A percentile compares a stretch with the other conserved stretches of the same genome.
Evolutionary conservation across 2,329 filamentous ascomycete species (phyloP).

Genomic region (Polytolypa hystricis): DNA sequence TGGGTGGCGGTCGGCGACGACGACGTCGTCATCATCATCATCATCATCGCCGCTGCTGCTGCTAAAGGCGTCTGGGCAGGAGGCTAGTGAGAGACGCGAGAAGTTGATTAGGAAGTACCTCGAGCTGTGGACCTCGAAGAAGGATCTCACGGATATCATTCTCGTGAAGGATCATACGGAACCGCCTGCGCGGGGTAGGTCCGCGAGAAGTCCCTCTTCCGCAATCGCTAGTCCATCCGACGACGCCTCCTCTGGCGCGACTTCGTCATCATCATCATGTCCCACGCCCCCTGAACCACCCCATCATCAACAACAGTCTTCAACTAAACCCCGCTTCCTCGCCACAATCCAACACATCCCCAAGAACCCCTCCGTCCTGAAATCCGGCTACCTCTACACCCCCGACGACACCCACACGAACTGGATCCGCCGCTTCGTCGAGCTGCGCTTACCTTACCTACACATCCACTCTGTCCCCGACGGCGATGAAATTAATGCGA

Average conservation of each 20-base stretch:
- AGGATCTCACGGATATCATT: conserved; percentile 31
- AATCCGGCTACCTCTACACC: conserved; percentile 77
- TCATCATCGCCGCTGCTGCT: conserved; percentile 17
- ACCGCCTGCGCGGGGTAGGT: conserved; percentile 29
- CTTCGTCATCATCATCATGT: conserved; percentile 3
- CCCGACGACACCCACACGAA: conserved; percentile 64
- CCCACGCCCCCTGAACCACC: conserved; percentile 4
- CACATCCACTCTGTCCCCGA: conserved; percentile 78
- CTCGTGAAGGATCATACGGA: conserved; percentile 35
- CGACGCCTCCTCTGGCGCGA: conserved; percentile 15
- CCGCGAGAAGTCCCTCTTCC: conserved; percentile 14
- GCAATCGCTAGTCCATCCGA: conserved; percentile 16
- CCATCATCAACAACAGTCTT: conserved; percentile 17
- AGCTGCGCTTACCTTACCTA: conserved; percentile 81
- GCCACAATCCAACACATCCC: conserved; percentile 66
- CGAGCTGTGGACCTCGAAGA: conserved; percentile 32
- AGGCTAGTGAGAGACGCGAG: conserved; percentile 26
- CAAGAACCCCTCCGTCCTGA: conserved; percentile 72
- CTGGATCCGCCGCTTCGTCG: conserved; percentile 89
- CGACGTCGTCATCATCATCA: conserved; percentile 17
- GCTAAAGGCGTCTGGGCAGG: no score
- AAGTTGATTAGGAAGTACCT: conserved; percentile 33
- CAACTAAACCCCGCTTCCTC: conserved; percentile 52
- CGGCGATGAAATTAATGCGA: conserved; percentile 80
- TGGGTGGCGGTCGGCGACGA: no score